Conservation (phyloP, 352 stramenopile species). For the Achlya hypogyna region DNA sequence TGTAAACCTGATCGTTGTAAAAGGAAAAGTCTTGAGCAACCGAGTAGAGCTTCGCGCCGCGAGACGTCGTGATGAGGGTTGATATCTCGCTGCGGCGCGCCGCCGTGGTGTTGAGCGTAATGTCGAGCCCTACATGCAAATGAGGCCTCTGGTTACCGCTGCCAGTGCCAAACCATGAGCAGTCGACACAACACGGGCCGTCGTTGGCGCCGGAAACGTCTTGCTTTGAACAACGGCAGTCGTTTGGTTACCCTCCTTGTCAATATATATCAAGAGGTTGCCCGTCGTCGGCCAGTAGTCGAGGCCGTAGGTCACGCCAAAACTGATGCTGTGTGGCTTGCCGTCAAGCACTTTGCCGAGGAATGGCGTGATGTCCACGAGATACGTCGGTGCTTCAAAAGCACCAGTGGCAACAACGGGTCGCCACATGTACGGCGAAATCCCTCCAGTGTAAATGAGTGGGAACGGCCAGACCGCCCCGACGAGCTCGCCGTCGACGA, state of each 20-base stretch:
- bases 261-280: conserved; percentile 49
- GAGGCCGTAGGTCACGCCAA: conserved; percentile 51
- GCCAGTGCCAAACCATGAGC: not conserved
- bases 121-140: conserved; percentile 25
- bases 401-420: conserved; percentile 57
- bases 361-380: conserved; percentile 67
- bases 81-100: conserved; percentile 33
- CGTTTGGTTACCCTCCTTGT: conserved; percentile 32
- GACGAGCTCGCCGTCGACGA: conserved; percentile 50
- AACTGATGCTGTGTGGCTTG: conserved; percentile 42
- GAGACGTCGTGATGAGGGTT: conserved; percentile 46
- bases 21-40: conserved; percentile 39
- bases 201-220: conserved; percentile 25
- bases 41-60: conserved; percentile 44
- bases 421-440: conserved; percentile 73
- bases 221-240: conserved; percentile 31
- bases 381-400: conserved; percentile 65
- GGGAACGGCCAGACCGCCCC: conserved; percentile 64
- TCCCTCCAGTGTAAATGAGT: conserved; percentile 62
- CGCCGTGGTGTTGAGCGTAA: conserved; percentile 39
- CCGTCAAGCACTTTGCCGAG: conserved; percentile 45
- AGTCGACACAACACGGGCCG: conserved; percentile 11
- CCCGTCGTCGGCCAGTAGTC: conserved; percentile 62
- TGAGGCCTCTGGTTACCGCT: conserved; percentile 6
- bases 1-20: conserved; percentile 43